Evolutionary conservation across 139 green algal genomes (phyloP).

Genomic region (Nannochloris sp.): DNA sequence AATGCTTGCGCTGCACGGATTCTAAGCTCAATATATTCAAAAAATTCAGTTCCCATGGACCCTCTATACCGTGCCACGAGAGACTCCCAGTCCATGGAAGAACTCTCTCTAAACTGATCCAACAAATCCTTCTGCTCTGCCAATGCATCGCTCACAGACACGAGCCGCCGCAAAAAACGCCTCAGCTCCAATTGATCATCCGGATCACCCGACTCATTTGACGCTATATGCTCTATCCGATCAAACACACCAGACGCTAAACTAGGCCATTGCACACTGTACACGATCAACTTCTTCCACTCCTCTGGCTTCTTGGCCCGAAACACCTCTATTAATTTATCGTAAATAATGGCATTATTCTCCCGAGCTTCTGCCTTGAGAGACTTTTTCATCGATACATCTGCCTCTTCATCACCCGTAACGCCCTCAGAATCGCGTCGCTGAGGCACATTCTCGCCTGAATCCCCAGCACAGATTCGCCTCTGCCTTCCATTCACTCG

Average conservation of each 20-base stretch:
- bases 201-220: background rate
- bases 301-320: constrained; percentile 25
- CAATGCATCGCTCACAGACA: constrained; percentile 38
- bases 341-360: constrained; percentile 39
- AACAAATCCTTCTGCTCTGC: constrained; percentile 24
- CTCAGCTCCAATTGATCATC: constrained; percentile 24
- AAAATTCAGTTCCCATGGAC: constrained; percentile 41
- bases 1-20: background rate
- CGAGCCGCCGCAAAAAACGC: constrained; percentile 22
- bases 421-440: background rate
- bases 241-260: constrained; percentile 36
- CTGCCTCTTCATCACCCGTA: background rate
- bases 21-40: constrained; percentile 37
- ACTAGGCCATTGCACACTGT: constrained; percentile 46
- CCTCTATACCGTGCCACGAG: constrained; percentile 29
- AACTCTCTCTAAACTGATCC: constrained; percentile 17
- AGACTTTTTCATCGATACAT: background rate
- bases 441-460: background rate
- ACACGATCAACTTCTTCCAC: constrained; percentile 55
- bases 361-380: constrained; percentile 12
- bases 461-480: too few species aligned
- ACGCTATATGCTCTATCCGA: constrained; percentile 32
- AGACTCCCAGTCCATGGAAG: constrained; percentile 38
- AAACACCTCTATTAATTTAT: constrained; percentile 61
- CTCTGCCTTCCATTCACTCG: too few species aligned